Evolutionary conservation across 768 basidiomycete genomes (phyloP).

Genomic region (Dacryopinax spathularia): DNA sequence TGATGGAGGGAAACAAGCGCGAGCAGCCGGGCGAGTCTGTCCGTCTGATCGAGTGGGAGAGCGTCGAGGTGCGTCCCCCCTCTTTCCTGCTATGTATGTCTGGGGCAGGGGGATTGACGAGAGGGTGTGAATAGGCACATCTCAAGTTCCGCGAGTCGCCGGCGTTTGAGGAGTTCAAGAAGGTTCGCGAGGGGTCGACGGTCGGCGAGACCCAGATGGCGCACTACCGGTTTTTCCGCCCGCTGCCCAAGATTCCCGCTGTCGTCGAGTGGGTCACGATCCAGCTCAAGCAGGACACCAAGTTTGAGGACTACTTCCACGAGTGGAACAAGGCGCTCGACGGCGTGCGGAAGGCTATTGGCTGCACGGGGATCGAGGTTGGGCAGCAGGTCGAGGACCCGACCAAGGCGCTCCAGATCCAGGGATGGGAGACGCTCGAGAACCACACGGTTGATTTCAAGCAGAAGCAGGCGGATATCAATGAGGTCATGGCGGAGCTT

Average conservation of each 20-base stretch:
- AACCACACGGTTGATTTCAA: constrained; percentile 1
- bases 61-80: not conserved
- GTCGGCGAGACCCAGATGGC: constrained; percentile 1
- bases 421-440: not conserved
- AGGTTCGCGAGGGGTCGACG: not conserved
- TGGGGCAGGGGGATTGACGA: too few species aligned
- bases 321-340: constrained; percentile 1
- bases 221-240: not conserved
- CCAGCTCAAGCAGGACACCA: constrained; percentile 4
- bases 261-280: not conserved
- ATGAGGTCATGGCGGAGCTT: not conserved
- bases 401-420: constrained; percentile 3
- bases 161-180: not conserved
- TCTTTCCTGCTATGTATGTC: too few species aligned
- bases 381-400: constrained; percentile 2
- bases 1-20: not conserved
- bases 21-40: not conserved
- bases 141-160: not conserved
- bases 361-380: constrained; percentile 3
- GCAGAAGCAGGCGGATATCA: not conserved
- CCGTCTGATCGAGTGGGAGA: not conserved
- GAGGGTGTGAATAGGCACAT: constrained; percentile 1
- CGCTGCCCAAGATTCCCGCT: not conserved
- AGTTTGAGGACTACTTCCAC: not conserved
- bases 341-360: not conserved